Evolutionary conservation across 2,329 filamentous ascomycete species (phyloP).

Genomic region (Fusarium bactridioides): DNA sequence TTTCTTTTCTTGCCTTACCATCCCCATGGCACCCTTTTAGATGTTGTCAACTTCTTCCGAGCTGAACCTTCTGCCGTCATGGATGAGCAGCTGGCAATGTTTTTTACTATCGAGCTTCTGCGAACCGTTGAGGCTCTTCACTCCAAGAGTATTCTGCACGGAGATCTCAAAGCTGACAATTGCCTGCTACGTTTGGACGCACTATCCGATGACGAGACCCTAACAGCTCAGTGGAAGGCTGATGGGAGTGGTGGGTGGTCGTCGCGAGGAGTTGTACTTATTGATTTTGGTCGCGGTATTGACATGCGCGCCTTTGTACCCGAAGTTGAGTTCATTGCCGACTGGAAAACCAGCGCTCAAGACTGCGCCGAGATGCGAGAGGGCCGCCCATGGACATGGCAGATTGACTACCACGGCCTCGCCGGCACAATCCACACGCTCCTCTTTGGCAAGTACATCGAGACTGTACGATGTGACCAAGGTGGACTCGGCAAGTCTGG

Average conservation of each 20-base stretch:
- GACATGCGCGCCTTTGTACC: slow-evolving; percentile 87
- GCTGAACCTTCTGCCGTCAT: slow-evolving; percentile 76
- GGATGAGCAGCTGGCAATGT: slow-evolving; percentile 93
- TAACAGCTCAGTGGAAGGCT: slow-evolving; percentile 72
- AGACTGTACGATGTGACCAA: slow-evolving; percentile 69
- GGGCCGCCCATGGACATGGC: slow-evolving; percentile 93
- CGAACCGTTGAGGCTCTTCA: slow-evolving; percentile 91
- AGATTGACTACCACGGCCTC: slow-evolving; percentile 94
- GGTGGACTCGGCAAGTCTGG: slow-evolving; percentile 65
- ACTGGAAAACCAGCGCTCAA: slow-evolving; percentile 88
- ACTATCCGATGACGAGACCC: slow-evolving; percentile 52
- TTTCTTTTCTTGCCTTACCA: slow-evolving; percentile 90
- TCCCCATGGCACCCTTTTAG: slow-evolving; percentile 90
- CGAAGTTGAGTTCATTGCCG: slow-evolving; percentile 84
- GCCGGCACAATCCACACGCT: slow-evolving; percentile 88
- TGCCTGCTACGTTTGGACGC: slow-evolving; percentile 84
- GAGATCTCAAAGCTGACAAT: slow-evolving; percentile 95
- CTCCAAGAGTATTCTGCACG: slow-evolving; percentile 80
- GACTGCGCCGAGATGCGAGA: slow-evolving; percentile 98
- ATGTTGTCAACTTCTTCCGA: slow-evolving; percentile 88
- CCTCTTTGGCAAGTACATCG: slow-evolving; percentile 94
- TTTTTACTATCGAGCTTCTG: slow-evolving; percentile 90
- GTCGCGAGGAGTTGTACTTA: slow-evolving; percentile 81
- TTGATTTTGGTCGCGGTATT: slow-evolving; percentile 94
- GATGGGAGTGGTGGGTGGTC: slow-evolving; percentile 82